These are phyloP conservation scores for Porphyrellus cyaneotinctus DNA, from an alignment of 768 basidiomycete genomes.

Conservation along the genomic window DNA sequence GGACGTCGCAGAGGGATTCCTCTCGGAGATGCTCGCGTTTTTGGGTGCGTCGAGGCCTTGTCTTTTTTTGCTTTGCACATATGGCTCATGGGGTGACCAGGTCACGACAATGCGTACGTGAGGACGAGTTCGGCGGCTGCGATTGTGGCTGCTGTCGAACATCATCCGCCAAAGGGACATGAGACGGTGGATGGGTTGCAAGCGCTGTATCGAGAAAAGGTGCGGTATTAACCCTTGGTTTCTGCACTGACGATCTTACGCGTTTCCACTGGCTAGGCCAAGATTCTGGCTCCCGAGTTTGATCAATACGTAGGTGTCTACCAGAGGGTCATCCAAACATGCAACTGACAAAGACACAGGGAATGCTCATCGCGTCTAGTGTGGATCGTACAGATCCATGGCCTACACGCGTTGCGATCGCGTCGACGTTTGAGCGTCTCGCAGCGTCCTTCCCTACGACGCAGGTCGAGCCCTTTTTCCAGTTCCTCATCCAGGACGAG, in stretches of 20 bases:
- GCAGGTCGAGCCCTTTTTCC: constrained; percentile 69
- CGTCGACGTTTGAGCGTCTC: constrained; percentile 60
- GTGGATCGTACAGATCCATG: constrained; percentile 89
- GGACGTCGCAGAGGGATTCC: constrained; percentile 67
- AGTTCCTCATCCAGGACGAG: constrained; percentile 79
- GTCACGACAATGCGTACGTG: constrained; percentile 77
- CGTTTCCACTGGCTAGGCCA: constrained; percentile 52
- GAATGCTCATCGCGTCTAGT: constrained; percentile 87
- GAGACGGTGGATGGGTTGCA: constrained; percentile 52
- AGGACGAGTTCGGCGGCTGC: constrained; percentile 67
- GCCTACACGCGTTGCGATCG: constrained; percentile 74
- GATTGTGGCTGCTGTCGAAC: constrained; percentile 71
- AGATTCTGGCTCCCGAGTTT: constrained; percentile 84
- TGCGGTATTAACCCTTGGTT: constrained; percentile 16
- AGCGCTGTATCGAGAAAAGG: constrained; percentile 82
- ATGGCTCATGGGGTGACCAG: constrained; percentile 46
- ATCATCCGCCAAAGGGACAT: constrained; percentile 57
- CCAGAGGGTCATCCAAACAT: background rate
- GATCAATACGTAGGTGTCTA: constrained; percentile 76
- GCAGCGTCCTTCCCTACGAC: constrained; percentile 60
- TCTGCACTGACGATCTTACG: background rate
- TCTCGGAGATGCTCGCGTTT: constrained; percentile 55
- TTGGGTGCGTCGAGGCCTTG: constrained; percentile 50
- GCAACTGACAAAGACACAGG: constrained; percentile 41
- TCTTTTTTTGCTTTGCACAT: background rate